Evolutionary conservation across 108 stramenopile genomes (phyloP), one percentile per base, ranked within the genome.

Genomic region (Nitzschia palea): DNA sequence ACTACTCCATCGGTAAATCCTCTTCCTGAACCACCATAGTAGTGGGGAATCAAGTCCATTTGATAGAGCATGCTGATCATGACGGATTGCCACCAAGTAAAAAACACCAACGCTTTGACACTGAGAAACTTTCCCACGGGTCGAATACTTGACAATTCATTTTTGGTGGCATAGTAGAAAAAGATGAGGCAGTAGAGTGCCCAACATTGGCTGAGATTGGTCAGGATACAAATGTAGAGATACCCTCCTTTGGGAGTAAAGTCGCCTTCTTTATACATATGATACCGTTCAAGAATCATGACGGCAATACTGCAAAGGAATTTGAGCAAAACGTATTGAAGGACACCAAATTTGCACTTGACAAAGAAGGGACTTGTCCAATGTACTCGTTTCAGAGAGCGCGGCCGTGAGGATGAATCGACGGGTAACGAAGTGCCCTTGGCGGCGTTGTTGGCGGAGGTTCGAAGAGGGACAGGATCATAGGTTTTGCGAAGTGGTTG

Each of bases 91-190:
- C 97, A 97, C 95, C 96, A 99, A 0, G 97, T 96, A 56, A 97
- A 95, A 68, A 99, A 99, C 3, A 99, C 95, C 26, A 99, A 71
- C 0, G 93, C 86, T 73, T 99, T 99, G 45, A 99, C 95, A 33
- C 78, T 77, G 42, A 99, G 57, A 45, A 99, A 99, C 67, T 99
- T 99, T 43, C 94, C 95, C 6, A 97, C 89, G 12, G 98, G 97
- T 44, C 92, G 81, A 53, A 96, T 95, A 0, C 87, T 87, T 3
- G 75, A 70, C 42, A 97, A 79, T 66, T 97, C 97, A 68, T 95
- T 90, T 53, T 90, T 85, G 30, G 89, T 88, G 56, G 90, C 95
- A 65, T 85, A 90, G 60, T 99, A 99, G 45, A 99, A 97, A 59
- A 96, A 83, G 22, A 96, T 89, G 51, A 99, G 68, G 60, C 95